phyloP scores from a whole-genome alignment of 2,329 filamentous ascomycete genomes.

The Curvularia hawaiiensis region DNA sequence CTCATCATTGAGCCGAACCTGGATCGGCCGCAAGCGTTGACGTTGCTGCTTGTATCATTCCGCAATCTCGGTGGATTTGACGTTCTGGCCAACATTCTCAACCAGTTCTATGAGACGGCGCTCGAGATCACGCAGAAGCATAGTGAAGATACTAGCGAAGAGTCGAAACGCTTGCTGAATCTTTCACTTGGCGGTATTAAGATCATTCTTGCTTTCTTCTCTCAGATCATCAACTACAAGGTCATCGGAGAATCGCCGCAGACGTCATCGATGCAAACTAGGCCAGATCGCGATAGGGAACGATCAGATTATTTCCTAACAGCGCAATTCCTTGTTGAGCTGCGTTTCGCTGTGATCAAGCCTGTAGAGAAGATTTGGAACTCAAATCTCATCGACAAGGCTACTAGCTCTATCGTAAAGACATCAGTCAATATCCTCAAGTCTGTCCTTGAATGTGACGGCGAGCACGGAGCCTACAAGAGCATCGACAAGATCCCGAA shows the following conservation, averaged over 20 bases:
- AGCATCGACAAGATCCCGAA: slow-evolving; percentile 64
- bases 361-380: slow-evolving; percentile 82
- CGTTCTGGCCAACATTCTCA: slow-evolving; percentile 73
- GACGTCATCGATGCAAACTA: slow-evolving; percentile 60
- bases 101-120: slow-evolving; percentile 68
- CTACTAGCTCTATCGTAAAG: slow-evolving; percentile 76
- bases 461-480: slow-evolving; percentile 69
- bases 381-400: slow-evolving; percentile 80
- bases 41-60: slow-evolving; percentile 84
- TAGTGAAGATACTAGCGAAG: slow-evolving; percentile 53
- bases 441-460: slow-evolving; percentile 75
- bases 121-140: slow-evolving; percentile 53
- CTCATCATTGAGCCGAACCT: slow-evolving; percentile 73
- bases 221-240: slow-evolving; percentile 76
- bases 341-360: slow-evolving; percentile 80
- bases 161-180: slow-evolving; percentile 43
- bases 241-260: slow-evolving; percentile 77
- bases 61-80: slow-evolving; percentile 79
- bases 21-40: slow-evolving; percentile 53
- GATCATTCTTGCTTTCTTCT: slow-evolving; percentile 83
- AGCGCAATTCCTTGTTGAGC: slow-evolving; percentile 82
- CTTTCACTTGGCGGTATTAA: slow-evolving; percentile 69
- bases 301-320: slow-evolving; percentile 67
- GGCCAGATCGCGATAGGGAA: slow-evolving; percentile 59
- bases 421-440: slow-evolving; percentile 84